Evolutionary conservation across 192 early-diverging fungal species (phyloP), one percentile per base, ranked within the genome.

Genomic region (Thamnidium elegans): DNA sequence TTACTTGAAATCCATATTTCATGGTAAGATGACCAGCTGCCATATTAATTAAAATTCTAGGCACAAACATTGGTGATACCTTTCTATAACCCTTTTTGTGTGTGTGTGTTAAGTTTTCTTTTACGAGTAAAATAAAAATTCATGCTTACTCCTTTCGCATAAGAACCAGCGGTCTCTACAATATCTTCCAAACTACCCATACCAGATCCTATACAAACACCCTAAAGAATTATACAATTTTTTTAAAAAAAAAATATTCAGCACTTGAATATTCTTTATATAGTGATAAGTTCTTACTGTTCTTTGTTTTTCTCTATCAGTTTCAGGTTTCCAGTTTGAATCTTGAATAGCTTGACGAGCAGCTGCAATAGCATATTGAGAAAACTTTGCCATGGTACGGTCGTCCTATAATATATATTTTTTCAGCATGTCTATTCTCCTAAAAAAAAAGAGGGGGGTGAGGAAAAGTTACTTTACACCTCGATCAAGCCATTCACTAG

Each of bases 191-290:
- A 66, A 55, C 90, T 89, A 47, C 96, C 96, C 65, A 98, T 95
- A 7, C 96, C 94, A 1, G 92, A 92, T 48, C 96, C 96, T 34
- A 96, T 83, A 72, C 93, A 95, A n/a, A 96, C 94, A 52, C 96
- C 96, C 87, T 87, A 31, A 14, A 56, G 36, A 19, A 55, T 44
- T 26, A 56, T 30, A 21, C 15, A 14, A 53, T n/a, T n/a, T n/a
- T n/a, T n/a, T n/a, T n/a, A 52, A 66, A 34, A 46, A 15, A 50
- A 54, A 58, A 39, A 68, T 6, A 66, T 2, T 14, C 11, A 46
- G 3, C 26, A 26, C 1, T 26, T 26, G 26, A 1, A 3, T 26
- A 10, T 17, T 48, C 46, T 48, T 19, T 13, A 30, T 20, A 10
- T 11, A 32, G 15, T 36, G 1, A 58, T 21, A 30, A 13, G 1